These are phyloP conservation scores for Trichoderma cornu-damae DNA, from an alignment of 2,329 filamentous ascomycete species.

Conservation along the genomic window DNA sequence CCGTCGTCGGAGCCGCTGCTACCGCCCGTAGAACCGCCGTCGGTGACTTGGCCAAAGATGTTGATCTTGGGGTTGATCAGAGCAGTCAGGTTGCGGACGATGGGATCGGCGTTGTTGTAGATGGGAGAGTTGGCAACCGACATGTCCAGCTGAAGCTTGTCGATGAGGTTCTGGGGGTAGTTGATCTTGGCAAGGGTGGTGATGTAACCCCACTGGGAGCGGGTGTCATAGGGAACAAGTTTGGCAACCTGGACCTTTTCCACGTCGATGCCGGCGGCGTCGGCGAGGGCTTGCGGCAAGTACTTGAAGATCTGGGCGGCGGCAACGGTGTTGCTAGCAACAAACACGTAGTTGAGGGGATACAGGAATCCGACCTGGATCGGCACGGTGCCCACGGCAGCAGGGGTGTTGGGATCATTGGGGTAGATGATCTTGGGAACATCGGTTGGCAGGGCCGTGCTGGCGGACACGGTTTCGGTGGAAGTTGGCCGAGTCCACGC, in stretches of 20 bases:
- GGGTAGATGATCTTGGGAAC: constrained; percentile 75
- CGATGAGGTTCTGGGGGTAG: constrained; percentile 66
- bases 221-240: constrained; percentile 73
- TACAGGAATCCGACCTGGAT: constrained; percentile 83
- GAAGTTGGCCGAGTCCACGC: constrained; percentile 31
- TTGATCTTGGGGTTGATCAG: constrained; percentile 78
- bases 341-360: constrained; percentile 77
- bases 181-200: constrained; percentile 67
- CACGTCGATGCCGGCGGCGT: constrained; percentile 53
- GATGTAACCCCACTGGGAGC: constrained; percentile 63
- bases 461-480: constrained; percentile 38
- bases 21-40: constrained; percentile 33
- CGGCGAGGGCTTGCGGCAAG: constrained; percentile 65
- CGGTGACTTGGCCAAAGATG: constrained; percentile 35
- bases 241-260: constrained; percentile 61
- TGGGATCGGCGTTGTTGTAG: constrained; percentile 63
- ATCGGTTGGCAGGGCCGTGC: constrained; percentile 55
- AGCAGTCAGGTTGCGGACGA: constrained; percentile 67
- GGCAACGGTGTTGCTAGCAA: constrained; percentile 64
- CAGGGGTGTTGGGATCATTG: constrained; percentile 46
- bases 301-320: constrained; percentile 80
- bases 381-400: constrained; percentile 60
- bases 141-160: constrained; percentile 63
- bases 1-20: not conserved
- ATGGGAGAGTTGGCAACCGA: constrained; percentile 65